Base-by-base conservation (phyloP, 495 filamentous ascomycete genomes). In the Hamigera avellanea region DNA sequence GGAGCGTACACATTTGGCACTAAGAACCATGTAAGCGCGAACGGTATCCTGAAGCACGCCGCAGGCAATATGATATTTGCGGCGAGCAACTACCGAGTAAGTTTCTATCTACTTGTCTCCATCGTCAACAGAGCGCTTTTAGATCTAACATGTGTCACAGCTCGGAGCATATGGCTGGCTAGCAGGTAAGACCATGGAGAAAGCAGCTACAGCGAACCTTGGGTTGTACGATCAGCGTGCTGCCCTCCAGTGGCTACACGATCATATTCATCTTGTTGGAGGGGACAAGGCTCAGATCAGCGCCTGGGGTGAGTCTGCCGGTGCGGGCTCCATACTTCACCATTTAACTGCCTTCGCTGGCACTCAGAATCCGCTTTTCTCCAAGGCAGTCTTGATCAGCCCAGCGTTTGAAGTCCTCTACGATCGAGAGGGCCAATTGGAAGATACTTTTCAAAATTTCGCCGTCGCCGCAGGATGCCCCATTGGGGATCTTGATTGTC, bases 101-200 rank as follows among this genome's bases (percentile, higher is more conserved):
- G 25, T 12, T 12, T n/a, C n/a, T n/a, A n/a, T n/a, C n/a, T n/a
- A n/a, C n/a, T n/a, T n/a, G n/a, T n/a, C n/a, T n/a, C n/a, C n/a
- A n/a, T n/a, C n/a, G n/a, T n/a, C n/a, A n/a, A n/a, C n/a, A n/a
- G n/a, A n/a, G n/a, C n/a, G n/a, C n/a, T n/a, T n/a, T n/a, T n/a
- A n/a, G n/a, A n/a, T 17, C 57, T 64, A 39, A 37, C 42, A 25
- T n/a, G n/a, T n/a, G n/a, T n/a, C n/a, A n/a, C 53, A 53, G 61
- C 61, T 76, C 14, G 67, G 69, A 8, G 61, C 64, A 2, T 72
- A 61, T 33, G 71, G 71, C 10, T 75, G 61, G 26, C 62, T 76
- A 8, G 62, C 56, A 26, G 72, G 70, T 8, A 54, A 57, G 2
- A 62, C 66, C 1, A 59, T 74, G 42, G 59, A 71, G 30, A 41